These are phyloP conservation scores for Chrysoporthe austroafricana DNA, from an alignment of 2,329 filamentous ascomycete genomes.

Conservation along the genomic window DNA sequence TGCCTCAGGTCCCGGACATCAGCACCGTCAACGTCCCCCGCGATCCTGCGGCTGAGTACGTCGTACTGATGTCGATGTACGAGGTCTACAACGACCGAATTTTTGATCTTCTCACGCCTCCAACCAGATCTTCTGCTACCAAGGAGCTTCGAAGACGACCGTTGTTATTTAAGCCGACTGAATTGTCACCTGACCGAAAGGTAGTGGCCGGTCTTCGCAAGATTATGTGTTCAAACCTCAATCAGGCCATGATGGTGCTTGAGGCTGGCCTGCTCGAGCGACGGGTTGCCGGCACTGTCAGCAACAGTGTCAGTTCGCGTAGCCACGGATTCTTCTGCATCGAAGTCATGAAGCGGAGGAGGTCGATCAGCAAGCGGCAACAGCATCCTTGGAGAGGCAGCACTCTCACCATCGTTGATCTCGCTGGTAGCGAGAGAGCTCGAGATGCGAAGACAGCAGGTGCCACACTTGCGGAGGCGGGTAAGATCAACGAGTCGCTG, in stretches of 20 bases:
- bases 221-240: conserved; percentile 79
- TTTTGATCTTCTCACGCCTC: conserved; percentile 82
- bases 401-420: conserved; percentile 84
- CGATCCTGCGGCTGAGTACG: conserved; percentile 76
- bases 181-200: conserved; percentile 87
- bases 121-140: conserved; percentile 60
- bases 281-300: conserved; percentile 85
- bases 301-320: conserved; percentile 88
- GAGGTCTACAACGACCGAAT: conserved; percentile 99
- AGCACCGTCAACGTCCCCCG: conserved; percentile 68
- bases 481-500: conserved; percentile 96
- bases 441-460: conserved; percentile 93
- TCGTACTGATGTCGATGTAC: conserved; percentile 94
- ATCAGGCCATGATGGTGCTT: conserved; percentile 85
- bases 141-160: conserved; percentile 78
- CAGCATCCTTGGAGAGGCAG: conserved; percentile 73
- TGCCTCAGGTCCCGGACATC: conserved; percentile 77
- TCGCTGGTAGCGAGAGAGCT: conserved; percentile 92
- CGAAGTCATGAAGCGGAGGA: conserved; percentile 82
- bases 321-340: conserved; percentile 97
- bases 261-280: conserved; percentile 88
- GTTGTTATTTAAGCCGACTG: conserved; percentile 89
- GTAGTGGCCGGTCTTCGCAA: conserved; percentile 91
- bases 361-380: conserved; percentile 43
- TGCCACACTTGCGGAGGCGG: conserved; percentile 88